These are phyloP conservation scores for Phytophthora pinifolia DNA, from an alignment of 352 stramenopile species.

Conservation along the genomic window DNA sequence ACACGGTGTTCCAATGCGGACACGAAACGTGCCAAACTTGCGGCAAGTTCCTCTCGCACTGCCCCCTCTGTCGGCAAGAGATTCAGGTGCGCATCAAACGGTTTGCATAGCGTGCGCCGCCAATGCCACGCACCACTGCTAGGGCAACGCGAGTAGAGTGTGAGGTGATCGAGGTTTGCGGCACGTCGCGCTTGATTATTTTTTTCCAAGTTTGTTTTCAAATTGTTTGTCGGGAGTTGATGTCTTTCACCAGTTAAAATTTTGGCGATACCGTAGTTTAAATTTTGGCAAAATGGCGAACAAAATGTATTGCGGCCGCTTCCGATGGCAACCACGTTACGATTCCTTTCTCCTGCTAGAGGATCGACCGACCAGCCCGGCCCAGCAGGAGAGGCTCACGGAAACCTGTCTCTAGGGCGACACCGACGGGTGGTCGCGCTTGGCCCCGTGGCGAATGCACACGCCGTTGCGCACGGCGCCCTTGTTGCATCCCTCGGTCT, in stretches of 20 bases:
- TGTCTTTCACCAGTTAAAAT: no score
- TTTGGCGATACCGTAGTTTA: no score
- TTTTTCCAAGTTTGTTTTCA: no score
- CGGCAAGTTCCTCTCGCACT: constrained; percentile 52
- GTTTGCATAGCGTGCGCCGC: constrained; percentile 37
- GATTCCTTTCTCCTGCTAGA: constrained; percentile 26
- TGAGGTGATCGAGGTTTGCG: constrained; percentile 8
- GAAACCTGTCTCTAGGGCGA: constrained; percentile 20
- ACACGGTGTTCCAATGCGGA: constrained; percentile 84
- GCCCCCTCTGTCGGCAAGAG: constrained; percentile 66
- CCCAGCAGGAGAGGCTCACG: constrained; percentile 7
- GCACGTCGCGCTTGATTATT: constrained; percentile 32
- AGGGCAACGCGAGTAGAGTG: constrained; percentile 6
- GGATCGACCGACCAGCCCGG: constrained; percentile 8
- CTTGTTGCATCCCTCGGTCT: constrained; percentile 80
- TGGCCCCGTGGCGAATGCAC: constrained; percentile 85
- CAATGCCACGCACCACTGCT: not conserved
- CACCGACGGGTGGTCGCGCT: constrained; percentile 45
- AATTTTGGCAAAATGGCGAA: constrained; percentile 13
- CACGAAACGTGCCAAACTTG: constrained; percentile 78
- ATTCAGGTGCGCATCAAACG: constrained; percentile 80
- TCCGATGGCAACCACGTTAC: constrained; percentile 39
- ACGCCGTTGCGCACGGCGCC: constrained; percentile 79
- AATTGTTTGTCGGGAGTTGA: no score
- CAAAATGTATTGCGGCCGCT: constrained; percentile 37